Evolutionary conservation across 2,329 filamentous ascomycete species (phyloP).

Genomic region (Venturia asperata): DNA sequence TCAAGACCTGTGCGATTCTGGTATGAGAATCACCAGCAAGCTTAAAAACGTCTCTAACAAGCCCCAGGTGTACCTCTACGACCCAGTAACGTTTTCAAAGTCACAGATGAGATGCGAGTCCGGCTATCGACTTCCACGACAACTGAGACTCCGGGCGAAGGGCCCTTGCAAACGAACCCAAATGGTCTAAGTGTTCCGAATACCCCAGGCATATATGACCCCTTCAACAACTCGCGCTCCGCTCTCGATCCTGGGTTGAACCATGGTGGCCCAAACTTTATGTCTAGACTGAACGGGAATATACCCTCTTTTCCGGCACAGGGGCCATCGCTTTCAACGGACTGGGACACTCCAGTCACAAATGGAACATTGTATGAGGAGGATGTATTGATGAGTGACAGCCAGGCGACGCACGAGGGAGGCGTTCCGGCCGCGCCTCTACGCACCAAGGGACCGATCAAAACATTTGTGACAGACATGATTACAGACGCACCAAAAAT

Average conservation of each 20-base stretch:
- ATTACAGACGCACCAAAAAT: slow-evolving; percentile 31
- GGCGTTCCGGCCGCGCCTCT: slow-evolving; percentile 45
- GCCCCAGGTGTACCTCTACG: slow-evolving; percentile 65
- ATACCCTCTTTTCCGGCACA: slow-evolving; percentile 22
- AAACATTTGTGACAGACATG: slow-evolving; percentile 8
- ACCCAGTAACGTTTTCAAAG: slow-evolving; percentile 78
- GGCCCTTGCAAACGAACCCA: slow-evolving; percentile 21
- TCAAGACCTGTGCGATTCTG: slow-evolving; percentile 73
- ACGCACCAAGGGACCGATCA: slow-evolving; percentile 28
- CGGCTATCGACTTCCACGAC: slow-evolving; percentile 34
- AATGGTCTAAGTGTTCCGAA: slow-evolving; percentile 20
- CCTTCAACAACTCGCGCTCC: slow-evolving; percentile 35
- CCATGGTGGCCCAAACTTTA: slow-evolving; percentile 32
- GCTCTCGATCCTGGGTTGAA: slow-evolving; percentile 31
- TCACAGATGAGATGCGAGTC: slow-evolving; percentile 56
- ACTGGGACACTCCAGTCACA: slow-evolving; percentile 39
- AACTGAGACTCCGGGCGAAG: slow-evolving; percentile 9
- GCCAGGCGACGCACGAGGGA: slow-evolving; percentile 18
- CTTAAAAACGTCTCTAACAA: not conserved
- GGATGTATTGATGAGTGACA: slow-evolving; percentile 38
- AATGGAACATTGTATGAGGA: slow-evolving; percentile 24
- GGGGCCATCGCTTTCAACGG: not conserved
- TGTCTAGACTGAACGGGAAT: slow-evolving; percentile 40
- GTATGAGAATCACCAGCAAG: slow-evolving; percentile 30
- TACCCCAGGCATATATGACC: slow-evolving; percentile 33